These are phyloP conservation scores for Daldinia eschscholtzii DNA, from an alignment of 2,329 filamentous ascomycete species.

Conservation along the genomic window DNA sequence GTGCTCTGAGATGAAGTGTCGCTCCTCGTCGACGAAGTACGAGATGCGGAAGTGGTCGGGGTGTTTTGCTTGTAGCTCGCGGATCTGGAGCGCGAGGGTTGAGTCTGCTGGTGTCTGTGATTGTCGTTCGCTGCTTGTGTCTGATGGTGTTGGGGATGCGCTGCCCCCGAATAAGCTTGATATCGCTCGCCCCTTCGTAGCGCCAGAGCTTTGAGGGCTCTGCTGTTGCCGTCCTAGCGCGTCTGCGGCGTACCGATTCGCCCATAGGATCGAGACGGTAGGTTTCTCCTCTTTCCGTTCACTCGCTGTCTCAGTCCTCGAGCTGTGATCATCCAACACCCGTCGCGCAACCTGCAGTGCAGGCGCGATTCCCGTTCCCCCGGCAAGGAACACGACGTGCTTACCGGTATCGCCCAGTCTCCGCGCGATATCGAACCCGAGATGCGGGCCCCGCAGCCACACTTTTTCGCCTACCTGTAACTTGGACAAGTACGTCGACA, in stretches of 20 bases:
- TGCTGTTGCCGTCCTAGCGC: constrained; percentile 65
- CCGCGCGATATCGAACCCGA: constrained; percentile 69
- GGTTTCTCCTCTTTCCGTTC: constrained; percentile 49
- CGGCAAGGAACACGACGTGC: constrained; percentile 85
- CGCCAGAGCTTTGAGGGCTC: background rate
- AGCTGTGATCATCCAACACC: constrained; percentile 61
- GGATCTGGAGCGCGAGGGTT: constrained; percentile 63
- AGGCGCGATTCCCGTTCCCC: constrained; percentile 91
- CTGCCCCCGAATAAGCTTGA: constrained; percentile 8
- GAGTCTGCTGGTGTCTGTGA: constrained; percentile 32
- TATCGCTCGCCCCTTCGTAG: constrained; percentile 2
- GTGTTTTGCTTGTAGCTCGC: constrained; percentile 69
- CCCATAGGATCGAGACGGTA: constrained; percentile 83
- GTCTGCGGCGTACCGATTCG: constrained; percentile 75
- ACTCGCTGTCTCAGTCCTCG: constrained; percentile 20
- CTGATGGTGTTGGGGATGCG: constrained; percentile 41
- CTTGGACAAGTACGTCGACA: constrained; percentile 82
- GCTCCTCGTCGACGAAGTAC: constrained; percentile 87
- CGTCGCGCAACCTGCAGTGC: constrained; percentile 83
- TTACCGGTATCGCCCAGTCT: constrained; percentile 50
- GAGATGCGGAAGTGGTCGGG: constrained; percentile 71
- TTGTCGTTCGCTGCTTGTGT: constrained; percentile 16
- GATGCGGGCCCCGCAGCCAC: constrained; percentile 82
- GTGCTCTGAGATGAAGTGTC: constrained; percentile 70
- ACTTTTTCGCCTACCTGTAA: constrained; percentile 73